phyloP scores from a whole-genome alignment of 2,329 filamentous ascomycete species.

The Nigrograna mackinnonii region DNA sequence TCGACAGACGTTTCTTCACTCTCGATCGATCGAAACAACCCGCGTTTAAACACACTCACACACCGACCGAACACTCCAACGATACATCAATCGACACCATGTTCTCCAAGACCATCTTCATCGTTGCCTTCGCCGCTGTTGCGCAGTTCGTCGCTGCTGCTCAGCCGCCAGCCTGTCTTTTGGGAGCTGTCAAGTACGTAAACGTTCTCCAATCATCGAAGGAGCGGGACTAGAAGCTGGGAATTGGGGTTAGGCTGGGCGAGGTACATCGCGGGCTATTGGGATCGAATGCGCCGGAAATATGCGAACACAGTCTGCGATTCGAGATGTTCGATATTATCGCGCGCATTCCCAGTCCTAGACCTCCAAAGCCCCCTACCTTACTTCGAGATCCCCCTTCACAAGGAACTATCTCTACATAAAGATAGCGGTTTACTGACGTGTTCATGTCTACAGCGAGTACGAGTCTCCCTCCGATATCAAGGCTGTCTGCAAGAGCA shows the following conservation, averaged over 20 bases:
- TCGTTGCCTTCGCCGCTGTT: conserved; percentile 26
- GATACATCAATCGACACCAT: conserved; percentile 16
- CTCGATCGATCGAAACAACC: conserved; percentile 3
- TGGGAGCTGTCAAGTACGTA: conserved; percentile 34
- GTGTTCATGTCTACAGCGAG: too few species aligned
- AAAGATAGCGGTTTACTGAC: too few species aligned
- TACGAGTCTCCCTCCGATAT: conserved; percentile 30
- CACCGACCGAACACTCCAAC: conserved; percentile 1
- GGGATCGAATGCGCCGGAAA: too few species aligned
- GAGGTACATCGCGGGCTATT: too few species aligned
- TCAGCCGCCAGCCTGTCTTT: conserved; percentile 28
- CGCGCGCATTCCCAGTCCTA: too few species aligned
- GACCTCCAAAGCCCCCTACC: too few species aligned
- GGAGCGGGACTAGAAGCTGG: too few species aligned
- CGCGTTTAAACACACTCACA: not conserved
- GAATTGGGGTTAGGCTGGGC: too few species aligned
- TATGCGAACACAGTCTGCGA: too few species aligned
- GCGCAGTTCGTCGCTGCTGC: conserved; percentile 23
- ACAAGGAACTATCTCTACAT: conserved; percentile 1
- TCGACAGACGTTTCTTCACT: not conserved
- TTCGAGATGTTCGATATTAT: too few species aligned
- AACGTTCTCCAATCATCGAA: too few species aligned
- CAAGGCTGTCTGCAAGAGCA: conserved; percentile 28
- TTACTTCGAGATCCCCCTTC: too few species aligned
- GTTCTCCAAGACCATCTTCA: conserved; percentile 31